A percentile compares a stretch with the other conserved stretches of the same genome.
Evolutionary conservation across 83 land plant genomes (phyloP).

Genomic region (Picea abies): DNA sequence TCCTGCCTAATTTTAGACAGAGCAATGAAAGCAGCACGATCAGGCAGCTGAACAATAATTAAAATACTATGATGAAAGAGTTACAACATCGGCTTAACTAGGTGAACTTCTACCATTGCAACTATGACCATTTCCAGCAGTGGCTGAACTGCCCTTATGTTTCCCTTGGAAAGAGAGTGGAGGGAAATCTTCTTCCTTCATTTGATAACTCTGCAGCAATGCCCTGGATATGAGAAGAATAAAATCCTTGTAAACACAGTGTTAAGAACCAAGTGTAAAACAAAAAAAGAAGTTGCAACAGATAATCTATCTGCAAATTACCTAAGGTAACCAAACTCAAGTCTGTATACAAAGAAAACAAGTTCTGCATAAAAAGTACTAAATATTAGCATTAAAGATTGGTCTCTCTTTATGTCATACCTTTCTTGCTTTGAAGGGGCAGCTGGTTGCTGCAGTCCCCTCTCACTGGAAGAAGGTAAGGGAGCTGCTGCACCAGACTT

Average conservation of each 20-base stretch:
- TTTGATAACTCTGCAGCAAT: neutral
- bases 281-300: too few relatives aligned
- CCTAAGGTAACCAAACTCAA: too few relatives aligned
- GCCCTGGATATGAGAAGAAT: neutral
- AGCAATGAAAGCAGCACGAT: neutral
- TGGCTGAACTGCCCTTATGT: neutral
- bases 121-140: neutral
- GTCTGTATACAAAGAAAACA: neutral
- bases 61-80: neutral
- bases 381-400: neutral
- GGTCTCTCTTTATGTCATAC: neutral
- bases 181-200: neutral
- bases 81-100: neutral
- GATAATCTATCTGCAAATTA: too few relatives aligned
- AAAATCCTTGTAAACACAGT: neutral
- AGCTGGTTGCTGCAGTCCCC: neutral
- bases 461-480: neutral
- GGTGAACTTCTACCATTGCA: neutral
- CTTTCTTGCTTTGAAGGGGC: neutral
- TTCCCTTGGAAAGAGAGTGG: neutral
- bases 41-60: neutral
- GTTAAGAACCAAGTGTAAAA: too few relatives aligned
- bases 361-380: neutral
- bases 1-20: neutral
- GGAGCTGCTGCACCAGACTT: neutral